These are phyloP conservation scores for Pneumocystis wakefieldiae DNA, from an alignment of 1,139 yeast species.

Conservation along the genomic window DNA sequence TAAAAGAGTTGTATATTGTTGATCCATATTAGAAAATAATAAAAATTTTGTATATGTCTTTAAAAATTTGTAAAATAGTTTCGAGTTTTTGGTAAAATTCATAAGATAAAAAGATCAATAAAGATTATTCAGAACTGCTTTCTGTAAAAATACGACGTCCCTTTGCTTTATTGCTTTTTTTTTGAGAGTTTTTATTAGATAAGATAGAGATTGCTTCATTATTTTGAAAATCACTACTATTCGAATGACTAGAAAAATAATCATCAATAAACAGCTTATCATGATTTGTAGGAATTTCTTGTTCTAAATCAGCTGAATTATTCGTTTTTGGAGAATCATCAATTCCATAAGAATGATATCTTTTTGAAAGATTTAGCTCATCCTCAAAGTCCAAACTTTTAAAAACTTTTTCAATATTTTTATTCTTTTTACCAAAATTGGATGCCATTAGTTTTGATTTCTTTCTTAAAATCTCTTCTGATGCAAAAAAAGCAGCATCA, in stretches of 20 bases:
- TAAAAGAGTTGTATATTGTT: no score
- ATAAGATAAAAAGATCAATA: neutral
- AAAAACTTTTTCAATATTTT: neutral
- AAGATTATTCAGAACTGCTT: neutral
- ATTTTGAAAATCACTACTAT: neutral
- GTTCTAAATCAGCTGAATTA: neutral
- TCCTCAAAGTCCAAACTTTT: neutral
- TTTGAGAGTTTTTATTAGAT: neutral
- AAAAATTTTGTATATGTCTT: no score
- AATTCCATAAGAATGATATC: neutral
- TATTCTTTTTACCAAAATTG: neutral
- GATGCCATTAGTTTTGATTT: neutral
- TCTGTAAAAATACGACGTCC: neutral
- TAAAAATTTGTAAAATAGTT: no score
- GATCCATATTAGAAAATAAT: no score
- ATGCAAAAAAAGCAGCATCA: constrained; percentile 6
- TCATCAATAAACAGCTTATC: neutral
- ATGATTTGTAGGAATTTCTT: neutral
- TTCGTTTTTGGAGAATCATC: neutral
- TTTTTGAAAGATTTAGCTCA: neutral
- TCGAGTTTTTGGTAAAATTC: neutral
- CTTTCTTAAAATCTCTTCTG: constrained; percentile 6
- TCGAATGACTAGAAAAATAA: neutral
- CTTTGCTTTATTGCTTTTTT: neutral
- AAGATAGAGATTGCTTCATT: neutral